Percentiles rank a stretch among this genome's conserved stretches.
Conservation (phyloP, 176 grass and related monocot species). For the Triticum monococcum region DNA sequence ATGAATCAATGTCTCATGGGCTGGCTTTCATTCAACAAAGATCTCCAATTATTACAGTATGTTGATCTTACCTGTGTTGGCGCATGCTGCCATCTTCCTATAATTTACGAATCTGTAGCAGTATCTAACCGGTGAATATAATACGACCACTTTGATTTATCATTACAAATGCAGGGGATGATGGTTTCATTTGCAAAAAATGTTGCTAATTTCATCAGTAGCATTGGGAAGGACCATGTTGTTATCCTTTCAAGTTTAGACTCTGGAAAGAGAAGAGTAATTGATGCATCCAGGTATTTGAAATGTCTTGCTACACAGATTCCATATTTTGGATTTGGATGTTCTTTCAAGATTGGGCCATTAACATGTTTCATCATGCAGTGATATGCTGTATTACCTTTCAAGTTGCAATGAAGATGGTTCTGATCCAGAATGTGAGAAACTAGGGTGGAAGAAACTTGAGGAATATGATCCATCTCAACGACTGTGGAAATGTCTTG, state of each 20-base stretch:
- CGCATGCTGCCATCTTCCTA: neutral
- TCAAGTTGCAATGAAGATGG: conserved; percentile 72
- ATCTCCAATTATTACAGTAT: conserved; percentile 83
- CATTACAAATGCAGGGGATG: conserved; percentile 62
- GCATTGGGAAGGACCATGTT: conserved; percentile 71
- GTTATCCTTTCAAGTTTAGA: conserved; percentile 95
- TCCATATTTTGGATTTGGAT: neutral
- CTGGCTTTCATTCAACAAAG: conserved; percentile 88
- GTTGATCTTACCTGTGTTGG: neutral
- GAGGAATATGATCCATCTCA: conserved; percentile 75
- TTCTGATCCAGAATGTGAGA: conserved; percentile 69
- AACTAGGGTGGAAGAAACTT: conserved; percentile 77
- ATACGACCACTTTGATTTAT: neutral
- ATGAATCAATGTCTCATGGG: conserved; percentile 59
- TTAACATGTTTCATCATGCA: conserved; percentile 32
- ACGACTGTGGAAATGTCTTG: conserved; percentile 63
- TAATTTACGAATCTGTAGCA: neutral
- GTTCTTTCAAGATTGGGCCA: neutral
- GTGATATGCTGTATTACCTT: conserved; percentile 81
- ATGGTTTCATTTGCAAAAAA: conserved; percentile 87
- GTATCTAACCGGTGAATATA: neutral
- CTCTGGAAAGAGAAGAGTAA: conserved; percentile 73
- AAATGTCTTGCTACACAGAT: conserved; percentile 15
- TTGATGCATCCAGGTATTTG: conserved; percentile 81
- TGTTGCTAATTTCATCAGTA: conserved; percentile 58